Base-by-base conservation (phyloP, 371 early-diverging fungal species). In the Rhizopus microsporus region DNA sequence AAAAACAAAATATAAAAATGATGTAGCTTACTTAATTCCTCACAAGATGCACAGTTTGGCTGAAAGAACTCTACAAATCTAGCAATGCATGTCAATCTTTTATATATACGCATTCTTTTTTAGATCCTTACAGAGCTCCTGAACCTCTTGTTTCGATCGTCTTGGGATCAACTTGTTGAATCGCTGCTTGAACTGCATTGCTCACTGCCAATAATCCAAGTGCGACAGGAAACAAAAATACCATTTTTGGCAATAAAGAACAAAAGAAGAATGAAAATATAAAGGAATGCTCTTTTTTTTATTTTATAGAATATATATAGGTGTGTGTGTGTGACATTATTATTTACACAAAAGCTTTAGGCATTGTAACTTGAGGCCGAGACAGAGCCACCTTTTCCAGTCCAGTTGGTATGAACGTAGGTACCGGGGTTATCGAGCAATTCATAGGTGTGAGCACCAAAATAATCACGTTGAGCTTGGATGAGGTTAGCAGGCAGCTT, bases 391-490 rank as follows among this genome's bases (percentile, higher is more conserved):
- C 91, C 93, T 56, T 86, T 85, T 55, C 93, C 91, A 54, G 93
- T 92, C 98, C 97, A 98, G 93, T 98, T 98, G 81, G 94, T 91
- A 88, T 97, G 98, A 60, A 92, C 71, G 72, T 77, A 90, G 45
- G 62, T 77, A 61, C 93, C 95, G 15, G 92, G 93, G 64, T 78
- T 75, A 64, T 76, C 86, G 69, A 92, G 81, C 34, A 87, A 82
- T 74, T 94, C 93, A 80, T 93, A 96, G 51, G 95, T 96, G 87
- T 99, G 99, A 30, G 96, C 97, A 67, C 88, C 99, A 84, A 99
- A 99, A 89, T 94, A 98, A 77, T 99, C 99, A 78, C 99, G 90
- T 84, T 96, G 93, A 51, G 89, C 90, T 83, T 99, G 99, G 51
- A 99, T 82, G 68, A 99, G 79, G 90, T 95, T 98, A 62, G 99